Percentiles rank a stretch among this genome's conserved stretches.
Conservation (phyloP, 2,329 filamentous ascomycete species). For the Dothistroma septosporum region DNA sequence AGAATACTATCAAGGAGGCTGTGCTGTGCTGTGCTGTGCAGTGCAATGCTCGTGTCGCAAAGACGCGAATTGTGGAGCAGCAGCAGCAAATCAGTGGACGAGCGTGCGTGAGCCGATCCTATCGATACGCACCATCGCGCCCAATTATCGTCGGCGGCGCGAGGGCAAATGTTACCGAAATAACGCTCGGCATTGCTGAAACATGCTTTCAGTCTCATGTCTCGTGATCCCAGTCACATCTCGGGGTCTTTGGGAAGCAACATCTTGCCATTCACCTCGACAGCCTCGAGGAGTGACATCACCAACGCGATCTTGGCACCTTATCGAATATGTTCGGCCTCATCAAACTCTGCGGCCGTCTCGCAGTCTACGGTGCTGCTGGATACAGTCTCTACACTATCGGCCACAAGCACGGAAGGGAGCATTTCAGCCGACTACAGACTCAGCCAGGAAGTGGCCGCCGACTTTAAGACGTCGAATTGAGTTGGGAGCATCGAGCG, state of each 20-base stretch:
- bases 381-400: conserved; percentile 1
- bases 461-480: background rate
- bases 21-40: background rate
- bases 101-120: background rate
- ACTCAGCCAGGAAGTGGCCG: background rate
- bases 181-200: background rate
- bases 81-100: background rate
- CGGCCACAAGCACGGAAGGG: conserved; percentile 1
- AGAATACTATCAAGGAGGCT: background rate
- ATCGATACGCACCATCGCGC: background rate
- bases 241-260: too few species aligned
- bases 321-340: background rate
- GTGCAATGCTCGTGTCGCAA: background rate
- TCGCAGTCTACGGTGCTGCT: background rate
- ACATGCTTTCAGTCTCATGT: too few species aligned
- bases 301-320: background rate
- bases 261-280: background rate
- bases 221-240: too few species aligned
- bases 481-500: too few species aligned
- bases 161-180: background rate
- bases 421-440: background rate
- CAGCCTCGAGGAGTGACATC: too few species aligned
- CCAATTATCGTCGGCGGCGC: background rate
- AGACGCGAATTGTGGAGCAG: background rate
- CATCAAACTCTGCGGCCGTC: background rate